Evolutionary conservation across 177 flowering plant genomes (phyloP).

Genomic region (Telopea speciosissima): DNA sequence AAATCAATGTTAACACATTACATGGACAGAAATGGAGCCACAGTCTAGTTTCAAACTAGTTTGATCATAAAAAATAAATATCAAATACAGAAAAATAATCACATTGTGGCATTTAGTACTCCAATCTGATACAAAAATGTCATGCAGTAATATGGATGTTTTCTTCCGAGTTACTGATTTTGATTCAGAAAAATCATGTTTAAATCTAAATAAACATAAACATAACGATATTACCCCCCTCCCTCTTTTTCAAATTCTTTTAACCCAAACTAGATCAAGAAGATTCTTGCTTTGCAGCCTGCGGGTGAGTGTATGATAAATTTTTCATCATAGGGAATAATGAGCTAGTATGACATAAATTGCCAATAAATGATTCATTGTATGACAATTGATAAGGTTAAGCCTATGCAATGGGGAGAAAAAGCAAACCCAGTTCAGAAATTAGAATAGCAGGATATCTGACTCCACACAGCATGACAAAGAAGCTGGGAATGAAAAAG

Average conservation of each 20-base stretch:
- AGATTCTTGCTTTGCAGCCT: too few species aligned
- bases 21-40: not conserved
- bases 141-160: not conserved
- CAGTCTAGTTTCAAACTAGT: not conserved
- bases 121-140: not conserved
- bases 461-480: too few species aligned
- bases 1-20: not conserved
- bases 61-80: not conserved
- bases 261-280: too few species aligned
- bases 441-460: too few species aligned
- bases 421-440: too few species aligned
- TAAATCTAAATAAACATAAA: not conserved
- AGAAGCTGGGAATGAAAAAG: too few species aligned
- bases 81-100: not conserved
- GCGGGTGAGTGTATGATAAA: not conserved
- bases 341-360: not conserved
- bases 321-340: not conserved
- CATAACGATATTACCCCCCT: too few species aligned
- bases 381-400: too few species aligned
- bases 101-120: not conserved
- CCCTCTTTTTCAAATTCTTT: too few species aligned
- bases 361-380: too few species aligned
- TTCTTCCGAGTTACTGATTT: not conserved
- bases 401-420: too few species aligned
- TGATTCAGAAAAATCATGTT: not conserved